Evolutionary conservation across 306 rosid species (phyloP).

Genomic region (Begonia masoniana): DNA sequence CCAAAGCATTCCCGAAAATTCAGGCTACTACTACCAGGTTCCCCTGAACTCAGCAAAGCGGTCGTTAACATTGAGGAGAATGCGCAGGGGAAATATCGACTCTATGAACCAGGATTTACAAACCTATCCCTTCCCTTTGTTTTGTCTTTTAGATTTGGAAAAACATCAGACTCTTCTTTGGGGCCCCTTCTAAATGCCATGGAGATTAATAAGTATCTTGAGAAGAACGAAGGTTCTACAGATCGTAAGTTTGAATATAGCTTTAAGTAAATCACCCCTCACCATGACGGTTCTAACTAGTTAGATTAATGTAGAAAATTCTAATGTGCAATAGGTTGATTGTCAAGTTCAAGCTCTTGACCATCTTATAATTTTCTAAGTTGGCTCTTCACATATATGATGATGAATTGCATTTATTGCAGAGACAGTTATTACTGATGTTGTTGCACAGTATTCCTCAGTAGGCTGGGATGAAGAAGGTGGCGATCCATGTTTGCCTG

Average conservation of each 20-base stretch:
- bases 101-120: slow-evolving; percentile 76
- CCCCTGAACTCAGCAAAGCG: slow-evolving; percentile 55
- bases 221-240: slow-evolving; percentile 65
- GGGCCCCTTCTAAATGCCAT: slow-evolving; percentile 93
- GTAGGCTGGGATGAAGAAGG: slow-evolving; percentile 73
- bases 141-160: slow-evolving; percentile 59
- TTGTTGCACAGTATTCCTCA: slow-evolving; percentile 49
- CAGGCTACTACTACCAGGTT: slow-evolving; percentile 71
- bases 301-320: not conserved
- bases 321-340: not conserved
- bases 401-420: slow-evolving; percentile 26
- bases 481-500: slow-evolving; percentile 96
- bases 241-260: slow-evolving; percentile 45
- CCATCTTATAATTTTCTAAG: not conserved
- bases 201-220: slow-evolving; percentile 76
- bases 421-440: slow-evolving; percentile 46
- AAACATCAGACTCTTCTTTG: slow-evolving; percentile 65
- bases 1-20: slow-evolving; percentile 66
- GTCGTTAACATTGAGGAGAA: slow-evolving; percentile 88
- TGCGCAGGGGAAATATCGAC: slow-evolving; percentile 76
- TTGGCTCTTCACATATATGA: slow-evolving; percentile 13
- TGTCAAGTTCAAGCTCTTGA: slow-evolving; percentile 4
- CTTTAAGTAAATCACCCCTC: slow-evolving; percentile 1
- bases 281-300: not conserved
- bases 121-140: slow-evolving; percentile 80